phyloP scores from a whole-genome alignment of 2,329 filamentous ascomycete species.

The Clarireedia sp. region DNA sequence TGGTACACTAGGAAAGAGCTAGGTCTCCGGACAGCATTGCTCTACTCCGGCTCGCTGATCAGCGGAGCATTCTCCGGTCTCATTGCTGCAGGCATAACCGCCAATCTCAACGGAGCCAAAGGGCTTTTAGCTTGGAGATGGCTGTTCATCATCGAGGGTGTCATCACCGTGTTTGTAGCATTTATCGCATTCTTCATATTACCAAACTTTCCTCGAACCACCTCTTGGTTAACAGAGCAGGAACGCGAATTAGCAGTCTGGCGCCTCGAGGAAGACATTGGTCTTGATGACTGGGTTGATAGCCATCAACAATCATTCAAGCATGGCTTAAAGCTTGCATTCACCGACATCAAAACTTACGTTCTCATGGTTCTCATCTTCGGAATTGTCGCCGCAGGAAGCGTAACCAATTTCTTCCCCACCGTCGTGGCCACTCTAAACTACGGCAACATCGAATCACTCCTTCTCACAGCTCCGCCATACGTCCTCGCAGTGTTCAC shows the following conservation, averaged over 20 bases:
- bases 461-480: conserved; percentile 57
- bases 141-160: conserved; percentile 65
- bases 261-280: conserved; percentile 54
- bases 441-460: conserved; percentile 51
- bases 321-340: conserved; percentile 43
- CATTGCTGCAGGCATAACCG: conserved; percentile 56
- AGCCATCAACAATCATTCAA: conserved; percentile 9
- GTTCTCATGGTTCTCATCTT: conserved; percentile 35
- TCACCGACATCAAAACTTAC: conserved; percentile 45
- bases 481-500: conserved; percentile 56
- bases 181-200: conserved; percentile 47
- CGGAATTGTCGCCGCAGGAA: conserved; percentile 48
- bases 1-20: conserved; percentile 68
- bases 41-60: conserved; percentile 62
- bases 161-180: conserved; percentile 55
- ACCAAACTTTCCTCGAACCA: conserved; percentile 59
- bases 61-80: conserved; percentile 65
- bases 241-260: conserved; percentile 50
- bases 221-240: conserved; percentile 47
- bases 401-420: conserved; percentile 62
- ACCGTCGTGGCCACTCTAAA: conserved; percentile 62
- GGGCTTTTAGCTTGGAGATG: conserved; percentile 57
- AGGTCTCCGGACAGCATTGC: conserved; percentile 54
- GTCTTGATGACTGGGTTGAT: conserved; percentile 24
- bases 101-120: conserved; percentile 50